Conservation (phyloP, 208 protist species). For the Acanthamoeba quina region DNA sequence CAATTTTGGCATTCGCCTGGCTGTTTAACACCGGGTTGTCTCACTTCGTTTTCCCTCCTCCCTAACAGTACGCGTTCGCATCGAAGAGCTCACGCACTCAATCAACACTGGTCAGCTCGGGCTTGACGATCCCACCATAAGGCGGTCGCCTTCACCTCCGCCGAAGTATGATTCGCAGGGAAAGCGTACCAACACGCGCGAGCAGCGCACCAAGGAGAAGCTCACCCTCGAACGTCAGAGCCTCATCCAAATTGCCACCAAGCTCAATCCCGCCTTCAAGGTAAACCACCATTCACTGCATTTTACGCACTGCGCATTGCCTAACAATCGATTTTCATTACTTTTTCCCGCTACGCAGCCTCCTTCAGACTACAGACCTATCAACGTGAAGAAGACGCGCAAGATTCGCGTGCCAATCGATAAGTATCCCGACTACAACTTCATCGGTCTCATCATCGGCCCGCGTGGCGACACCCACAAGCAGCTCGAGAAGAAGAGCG, state of each 20-base stretch:
- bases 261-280: conserved; percentile 76
- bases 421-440: conserved; percentile 89
- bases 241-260: conserved; percentile 79
- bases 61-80: conserved; percentile 45
- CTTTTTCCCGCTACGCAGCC: background rate
- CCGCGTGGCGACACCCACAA: conserved; percentile 91
- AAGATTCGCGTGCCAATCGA: conserved; percentile 89
- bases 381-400: conserved; percentile 72
- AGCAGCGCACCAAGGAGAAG: conserved; percentile 79
- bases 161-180: conserved; percentile 86
- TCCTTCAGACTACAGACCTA: conserved; percentile 73
- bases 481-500: conserved; percentile 88
- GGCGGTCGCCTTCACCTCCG: conserved; percentile 84
- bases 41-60: background rate
- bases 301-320: too few relatives aligned
- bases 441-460: conserved; percentile 92
- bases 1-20: background rate
- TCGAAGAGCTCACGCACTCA: conserved; percentile 58
- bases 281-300: background rate
- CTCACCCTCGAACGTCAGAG: conserved; percentile 77
- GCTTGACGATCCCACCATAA: conserved; percentile 33
- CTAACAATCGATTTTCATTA: background rate
- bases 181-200: conserved; percentile 84
- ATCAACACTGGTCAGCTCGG: conserved; percentile 62
- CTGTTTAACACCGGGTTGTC: too few relatives aligned